These are phyloP conservation scores for Flammula alnicola DNA, from an alignment of 1,284 basidiomycete genomes.

Conservation along the genomic window DNA sequence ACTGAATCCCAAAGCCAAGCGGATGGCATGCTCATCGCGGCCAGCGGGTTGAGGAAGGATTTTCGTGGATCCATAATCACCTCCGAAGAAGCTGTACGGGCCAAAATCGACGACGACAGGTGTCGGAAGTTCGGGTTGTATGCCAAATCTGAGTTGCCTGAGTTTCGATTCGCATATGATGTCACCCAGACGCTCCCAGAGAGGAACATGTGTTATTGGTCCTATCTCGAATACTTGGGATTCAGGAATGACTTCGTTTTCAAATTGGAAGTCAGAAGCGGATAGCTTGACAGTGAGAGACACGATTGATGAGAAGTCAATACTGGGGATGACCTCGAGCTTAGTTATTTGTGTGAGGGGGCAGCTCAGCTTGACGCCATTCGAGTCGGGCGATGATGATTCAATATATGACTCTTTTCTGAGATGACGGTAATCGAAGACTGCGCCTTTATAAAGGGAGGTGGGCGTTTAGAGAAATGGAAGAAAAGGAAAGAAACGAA, in stretches of 20 bases:
- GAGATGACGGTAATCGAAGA: constrained; percentile 51
- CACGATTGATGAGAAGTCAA: constrained; percentile 28
- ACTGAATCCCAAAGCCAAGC: constrained; percentile 38
- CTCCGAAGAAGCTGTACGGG: constrained; percentile 41
- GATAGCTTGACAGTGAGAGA: constrained; percentile 28
- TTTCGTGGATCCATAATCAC: constrained; percentile 15
- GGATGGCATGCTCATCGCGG: constrained; percentile 37
- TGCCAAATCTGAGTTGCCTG: constrained; percentile 17
- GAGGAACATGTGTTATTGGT: constrained; percentile 28
- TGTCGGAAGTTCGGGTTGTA: constrained; percentile 9
- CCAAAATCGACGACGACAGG: constrained; percentile 47
- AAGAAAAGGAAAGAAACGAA: constrained; percentile 20
- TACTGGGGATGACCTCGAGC: constrained; percentile 25
- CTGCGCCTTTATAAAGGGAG: constrained; percentile 37
- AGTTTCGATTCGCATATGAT: constrained; percentile 36
- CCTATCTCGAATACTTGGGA: constrained; percentile 38
- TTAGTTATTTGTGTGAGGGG: constrained; percentile 53
- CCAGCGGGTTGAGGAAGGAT: constrained; percentile 16
- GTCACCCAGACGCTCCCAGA: constrained; percentile 35
- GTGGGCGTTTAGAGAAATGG: not conserved
- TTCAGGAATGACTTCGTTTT: constrained; percentile 23
- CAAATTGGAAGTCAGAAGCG: constrained; percentile 21
- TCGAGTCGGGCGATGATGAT: constrained; percentile 36
- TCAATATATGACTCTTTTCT: constrained; percentile 41
- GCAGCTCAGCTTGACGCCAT: constrained; percentile 58